Evolutionary conservation across 805 yeast species (phyloP), one percentile per base, ranked within the genome.

Genomic region (Monosporozyma solicola): DNA sequence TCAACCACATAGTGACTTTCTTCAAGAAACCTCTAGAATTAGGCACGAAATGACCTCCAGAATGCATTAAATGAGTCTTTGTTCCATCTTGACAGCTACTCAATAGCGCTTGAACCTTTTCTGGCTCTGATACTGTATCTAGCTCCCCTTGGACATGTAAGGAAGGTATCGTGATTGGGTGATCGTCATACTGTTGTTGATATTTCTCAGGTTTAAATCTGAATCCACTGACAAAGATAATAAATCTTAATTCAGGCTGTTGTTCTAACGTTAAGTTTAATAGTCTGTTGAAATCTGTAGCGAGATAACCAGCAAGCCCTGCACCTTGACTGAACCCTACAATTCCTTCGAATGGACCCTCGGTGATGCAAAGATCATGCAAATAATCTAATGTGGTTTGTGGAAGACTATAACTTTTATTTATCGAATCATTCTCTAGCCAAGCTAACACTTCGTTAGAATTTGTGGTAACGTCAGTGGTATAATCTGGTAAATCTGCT

Each of bases 1-100:
- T 29, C 8, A 74, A 58, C 78, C 77, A 74, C 3, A 59, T 56
- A 1, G 60, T 43, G 1, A 72, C 69, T 51, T 72, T 69, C 35
- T 59, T 58, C 3, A 71, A 63, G 53, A 72, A 72, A 1, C 66
- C 69, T 55, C 83, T 85, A 5, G 89, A 80, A 62, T 87, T 89
- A 13, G 99, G 99, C 39, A 92, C 96, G 63, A 84, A 94, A 65
- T 94, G 99, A 1, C 98, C 98, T 49, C 99, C 99, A 2, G 96
- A 91, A 66, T 94, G 99, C 57, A 78, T 84, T 52, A 90, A 55
- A 43, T 75, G 54, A 0, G 74, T 76, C 27, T 87, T 70, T 15
- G 71, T 68, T 1, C 61, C 66, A 5, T 69, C 74, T 31, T 68
- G 68, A 55, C 80, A 79, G 10, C 75, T 73, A 8, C 80, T 76